Percentiles rank a stretch among this genome's conserved stretches.
phyloP scores from a whole-genome alignment of 176 grass and related monocot species.

The Carex kokanica region DNA sequence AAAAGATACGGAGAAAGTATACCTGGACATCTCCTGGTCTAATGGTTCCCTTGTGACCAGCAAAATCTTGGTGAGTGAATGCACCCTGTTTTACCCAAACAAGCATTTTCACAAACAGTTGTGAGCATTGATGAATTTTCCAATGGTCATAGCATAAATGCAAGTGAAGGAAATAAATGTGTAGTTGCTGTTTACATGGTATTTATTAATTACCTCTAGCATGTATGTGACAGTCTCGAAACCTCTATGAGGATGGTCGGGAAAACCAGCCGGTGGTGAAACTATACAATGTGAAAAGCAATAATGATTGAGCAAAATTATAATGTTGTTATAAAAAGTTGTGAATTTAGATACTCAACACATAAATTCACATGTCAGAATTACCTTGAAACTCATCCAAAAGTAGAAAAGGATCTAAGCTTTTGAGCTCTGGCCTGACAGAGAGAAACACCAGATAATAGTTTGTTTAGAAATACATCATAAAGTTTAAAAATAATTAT shows the following conservation, averaged over 20 bases:
- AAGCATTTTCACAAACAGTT: conserved; percentile 41
- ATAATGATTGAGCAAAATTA: not conserved
- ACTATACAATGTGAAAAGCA: conserved; percentile 23
- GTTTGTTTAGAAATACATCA: not conserved
- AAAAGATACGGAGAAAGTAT: not conserved
- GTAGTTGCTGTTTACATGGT: not conserved
- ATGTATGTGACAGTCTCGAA: conserved; percentile 95
- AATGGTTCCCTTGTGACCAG: conserved; percentile 78
- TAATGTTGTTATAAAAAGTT: not conserved
- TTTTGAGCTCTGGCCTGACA: conserved; percentile 58
- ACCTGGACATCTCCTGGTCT: conserved; percentile 69
- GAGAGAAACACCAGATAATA: not conserved
- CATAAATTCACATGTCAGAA: not conserved
- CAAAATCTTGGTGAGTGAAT: conserved; percentile 81
- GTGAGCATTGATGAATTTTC: not conserved
- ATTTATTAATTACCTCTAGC: conserved; percentile 45
- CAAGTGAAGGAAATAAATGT: not conserved
- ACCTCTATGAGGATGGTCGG: conserved; percentile 78
- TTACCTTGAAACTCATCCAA: conserved; percentile 72
- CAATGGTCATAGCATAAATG: not conserved
- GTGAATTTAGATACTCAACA: not conserved
- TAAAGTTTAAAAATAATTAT: not conserved
- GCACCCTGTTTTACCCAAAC: conserved; percentile 41
- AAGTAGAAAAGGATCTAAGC: conserved; percentile 72
- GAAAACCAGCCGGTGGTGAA: conserved; percentile 64